Conservation (phyloP, 306 rosid genomes). For the Canavalia gladiata region DNA sequence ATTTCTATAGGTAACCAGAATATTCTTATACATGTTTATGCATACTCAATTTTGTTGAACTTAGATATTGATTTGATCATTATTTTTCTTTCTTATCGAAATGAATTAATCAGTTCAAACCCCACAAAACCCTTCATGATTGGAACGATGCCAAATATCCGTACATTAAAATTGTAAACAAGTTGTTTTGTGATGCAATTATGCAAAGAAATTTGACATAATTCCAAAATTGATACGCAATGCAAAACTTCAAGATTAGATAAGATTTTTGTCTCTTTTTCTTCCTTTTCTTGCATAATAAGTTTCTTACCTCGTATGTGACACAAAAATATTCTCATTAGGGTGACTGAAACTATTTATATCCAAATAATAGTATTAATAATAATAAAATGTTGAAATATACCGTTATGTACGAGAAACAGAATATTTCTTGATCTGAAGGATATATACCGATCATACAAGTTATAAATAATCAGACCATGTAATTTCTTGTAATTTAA, state of each 20-base stretch:
- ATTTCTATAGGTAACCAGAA: slow-evolving; percentile 32
- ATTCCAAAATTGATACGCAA: slow-evolving; percentile 33
- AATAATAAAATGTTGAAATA: too few species aligned
- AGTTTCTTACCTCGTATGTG: too few species aligned
- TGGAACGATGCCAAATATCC: neutral
- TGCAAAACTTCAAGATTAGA: slow-evolving; percentile 14
- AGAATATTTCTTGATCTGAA: too few species aligned
- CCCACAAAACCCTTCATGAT: slow-evolving; percentile 3
- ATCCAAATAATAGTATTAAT: too few species aligned
- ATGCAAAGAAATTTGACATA: neutral
- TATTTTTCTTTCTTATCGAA: neutral
- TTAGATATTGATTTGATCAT: neutral
- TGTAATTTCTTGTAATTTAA: too few species aligned
- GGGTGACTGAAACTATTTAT: too few species aligned
- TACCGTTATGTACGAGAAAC: too few species aligned
- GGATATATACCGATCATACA: too few species aligned
- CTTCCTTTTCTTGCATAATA: neutral
- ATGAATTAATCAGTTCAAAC: slow-evolving; percentile 36
- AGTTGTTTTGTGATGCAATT: neutral
- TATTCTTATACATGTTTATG: slow-evolving; percentile 24
- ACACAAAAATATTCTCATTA: too few species aligned
- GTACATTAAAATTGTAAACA: slow-evolving; percentile 20
- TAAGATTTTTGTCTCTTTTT: neutral
- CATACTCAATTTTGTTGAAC: neutral
- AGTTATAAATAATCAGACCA: too few species aligned